Evolutionary conservation across 2,329 filamentous ascomycete species (phyloP).

Genomic region (Cercospora zeae-maydis): DNA sequence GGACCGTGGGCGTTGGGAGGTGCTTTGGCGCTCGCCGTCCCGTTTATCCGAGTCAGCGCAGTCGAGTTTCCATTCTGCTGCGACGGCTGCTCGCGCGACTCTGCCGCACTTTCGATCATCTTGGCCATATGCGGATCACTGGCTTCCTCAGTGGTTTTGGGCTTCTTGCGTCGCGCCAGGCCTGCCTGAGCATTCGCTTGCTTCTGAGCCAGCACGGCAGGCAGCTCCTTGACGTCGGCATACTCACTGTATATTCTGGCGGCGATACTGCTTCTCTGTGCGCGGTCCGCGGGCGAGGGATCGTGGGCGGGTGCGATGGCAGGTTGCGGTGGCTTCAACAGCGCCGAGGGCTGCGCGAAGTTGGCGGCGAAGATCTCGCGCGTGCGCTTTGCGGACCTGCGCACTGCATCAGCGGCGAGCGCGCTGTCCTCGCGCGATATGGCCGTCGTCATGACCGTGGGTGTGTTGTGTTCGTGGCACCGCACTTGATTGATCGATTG

Average conservation of each 20-base stretch:
- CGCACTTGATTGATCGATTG: background rate
- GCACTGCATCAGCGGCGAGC: constrained; percentile 35
- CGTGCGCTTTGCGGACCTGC: constrained; percentile 52
- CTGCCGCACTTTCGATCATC: constrained; percentile 63
- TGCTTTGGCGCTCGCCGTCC: constrained; percentile 39
- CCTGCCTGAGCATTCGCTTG: constrained; percentile 61
- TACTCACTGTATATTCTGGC: constrained; percentile 70
- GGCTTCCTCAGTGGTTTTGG: constrained; percentile 53
- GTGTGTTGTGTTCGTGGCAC: background rate
- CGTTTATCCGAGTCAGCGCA: constrained; percentile 55
- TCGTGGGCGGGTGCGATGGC: constrained; percentile 44
- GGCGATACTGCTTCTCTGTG: constrained; percentile 49
- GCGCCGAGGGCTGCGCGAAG: constrained; percentile 44
- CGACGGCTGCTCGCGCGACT: constrained; percentile 43
- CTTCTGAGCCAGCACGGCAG: constrained; percentile 73
- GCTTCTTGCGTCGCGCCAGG: constrained; percentile 61
- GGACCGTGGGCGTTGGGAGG: constrained; percentile 57
- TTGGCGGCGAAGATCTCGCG: constrained; percentile 54
- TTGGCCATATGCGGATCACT: constrained; percentile 58
- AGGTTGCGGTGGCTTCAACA: constrained; percentile 42
- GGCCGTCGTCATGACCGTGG: constrained; percentile 11
- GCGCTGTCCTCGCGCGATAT: constrained; percentile 24
- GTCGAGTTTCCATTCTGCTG: constrained; percentile 51
- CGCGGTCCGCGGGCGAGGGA: constrained; percentile 43
- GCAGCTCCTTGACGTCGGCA: constrained; percentile 70